phyloP scores from a whole-genome alignment of 1,139 yeast genomes.

The Blastobotrys serpentis region DNA sequence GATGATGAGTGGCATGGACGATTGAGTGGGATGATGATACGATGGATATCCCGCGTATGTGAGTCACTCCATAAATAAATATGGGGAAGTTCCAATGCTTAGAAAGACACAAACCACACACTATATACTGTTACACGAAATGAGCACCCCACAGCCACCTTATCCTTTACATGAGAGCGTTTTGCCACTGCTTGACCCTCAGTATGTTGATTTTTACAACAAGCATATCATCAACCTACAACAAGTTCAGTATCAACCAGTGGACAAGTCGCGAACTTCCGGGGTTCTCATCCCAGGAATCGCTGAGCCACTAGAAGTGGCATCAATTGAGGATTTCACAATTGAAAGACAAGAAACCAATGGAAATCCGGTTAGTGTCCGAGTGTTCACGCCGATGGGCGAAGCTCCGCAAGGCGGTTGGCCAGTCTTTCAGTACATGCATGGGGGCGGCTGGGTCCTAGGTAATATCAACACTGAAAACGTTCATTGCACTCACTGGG shows the following conservation, averaged over 20 bases:
- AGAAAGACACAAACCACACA: neutral
- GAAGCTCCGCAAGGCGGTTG: conserved; percentile 44
- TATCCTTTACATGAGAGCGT: conserved; percentile 23
- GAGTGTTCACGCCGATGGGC: conserved; percentile 46
- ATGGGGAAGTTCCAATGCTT: too few relatives aligned
- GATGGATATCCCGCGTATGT: neutral
- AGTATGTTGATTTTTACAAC: conserved; percentile 37
- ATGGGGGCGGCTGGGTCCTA: conserved; percentile 51
- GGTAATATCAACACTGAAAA: conserved; percentile 48
- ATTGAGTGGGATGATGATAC: too few relatives aligned
- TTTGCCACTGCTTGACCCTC: conserved; percentile 40
- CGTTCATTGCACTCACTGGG: conserved; percentile 21
- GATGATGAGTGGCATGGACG: too few relatives aligned
- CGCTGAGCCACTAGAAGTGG: conserved; percentile 21
- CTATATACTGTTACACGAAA: neutral
- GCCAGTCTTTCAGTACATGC: conserved; percentile 37
- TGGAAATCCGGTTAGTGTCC: conserved; percentile 37
- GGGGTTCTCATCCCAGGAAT: conserved; percentile 26
- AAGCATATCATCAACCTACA: conserved; percentile 28
- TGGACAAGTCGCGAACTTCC: conserved; percentile 23
- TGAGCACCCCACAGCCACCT: conserved; percentile 16
- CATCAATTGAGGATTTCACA: conserved; percentile 19
- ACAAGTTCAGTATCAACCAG: conserved; percentile 30
- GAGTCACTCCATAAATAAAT: neutral
- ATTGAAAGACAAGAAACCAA: conserved; percentile 19